Evolutionary conservation across 2,329 filamentous ascomycete species (phyloP).

Genomic region (Sclerotinia spermophila): DNA sequence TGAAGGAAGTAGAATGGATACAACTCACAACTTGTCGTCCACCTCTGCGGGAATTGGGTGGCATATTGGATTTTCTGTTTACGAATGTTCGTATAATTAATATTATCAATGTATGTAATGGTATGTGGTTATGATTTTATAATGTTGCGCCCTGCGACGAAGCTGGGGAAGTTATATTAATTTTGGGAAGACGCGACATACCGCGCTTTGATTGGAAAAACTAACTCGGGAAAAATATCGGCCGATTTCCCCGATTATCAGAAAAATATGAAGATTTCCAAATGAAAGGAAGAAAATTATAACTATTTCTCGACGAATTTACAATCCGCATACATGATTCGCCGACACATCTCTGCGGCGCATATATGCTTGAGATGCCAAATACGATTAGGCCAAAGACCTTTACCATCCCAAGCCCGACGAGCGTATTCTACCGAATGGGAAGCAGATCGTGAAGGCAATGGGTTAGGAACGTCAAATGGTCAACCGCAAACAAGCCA

Average conservation of each 20-base stretch:
- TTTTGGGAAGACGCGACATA: slow-evolving; percentile 6
- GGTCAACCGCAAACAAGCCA: not conserved
- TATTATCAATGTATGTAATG: not conserved
- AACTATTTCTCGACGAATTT: not conserved
- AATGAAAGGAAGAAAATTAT: not conserved
- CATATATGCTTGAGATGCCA: slow-evolving; percentile 38
- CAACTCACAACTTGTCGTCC: slow-evolving; percentile 8
- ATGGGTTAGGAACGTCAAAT: not conserved
- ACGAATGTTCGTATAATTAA: not conserved
- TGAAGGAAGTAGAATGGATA: not conserved
- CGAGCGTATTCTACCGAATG: slow-evolving; percentile 16
- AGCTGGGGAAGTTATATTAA: not conserved
- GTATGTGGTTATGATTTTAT: not conserved
- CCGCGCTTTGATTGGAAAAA: slow-evolving; percentile 11
- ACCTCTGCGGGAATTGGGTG: not conserved
- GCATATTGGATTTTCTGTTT: not conserved
- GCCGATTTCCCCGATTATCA: slow-evolving; percentile 1
- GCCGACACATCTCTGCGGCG: slow-evolving; percentile 26
- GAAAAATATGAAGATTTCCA: slow-evolving; percentile 9
- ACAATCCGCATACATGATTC: slow-evolving; percentile 38
- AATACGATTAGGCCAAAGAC: slow-evolving; percentile 27
- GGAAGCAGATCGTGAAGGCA: slow-evolving; percentile 1
- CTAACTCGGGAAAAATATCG: not conserved
- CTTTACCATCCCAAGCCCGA: slow-evolving; percentile 10
- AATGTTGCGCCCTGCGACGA: not conserved